Conservation (phyloP, 1,284 basidiomycete species). For the Papiliotrema laurentii region DNA sequence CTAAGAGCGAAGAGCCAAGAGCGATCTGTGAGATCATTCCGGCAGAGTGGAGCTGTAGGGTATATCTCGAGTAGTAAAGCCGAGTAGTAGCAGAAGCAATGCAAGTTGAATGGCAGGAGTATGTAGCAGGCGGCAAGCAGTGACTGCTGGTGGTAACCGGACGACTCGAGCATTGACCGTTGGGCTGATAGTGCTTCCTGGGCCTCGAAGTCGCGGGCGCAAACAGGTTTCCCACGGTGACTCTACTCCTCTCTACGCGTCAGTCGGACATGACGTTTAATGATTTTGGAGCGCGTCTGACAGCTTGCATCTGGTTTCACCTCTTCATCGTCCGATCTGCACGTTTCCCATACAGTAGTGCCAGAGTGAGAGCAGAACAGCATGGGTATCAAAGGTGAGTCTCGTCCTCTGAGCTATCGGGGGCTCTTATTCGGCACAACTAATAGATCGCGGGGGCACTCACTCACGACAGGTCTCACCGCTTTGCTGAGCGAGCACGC, state of each 20-base stretch:
- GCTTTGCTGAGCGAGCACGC: conserved; percentile 84
- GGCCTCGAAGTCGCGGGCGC: too few relatives aligned
- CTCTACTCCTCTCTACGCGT: too few relatives aligned
- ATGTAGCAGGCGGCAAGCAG: background rate
- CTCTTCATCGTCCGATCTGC: background rate
- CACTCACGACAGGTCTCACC: conserved; percentile 62
- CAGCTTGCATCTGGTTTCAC: background rate
- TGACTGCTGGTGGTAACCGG: too few relatives aligned
- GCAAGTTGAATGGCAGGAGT: background rate
- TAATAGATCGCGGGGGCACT: too few relatives aligned
- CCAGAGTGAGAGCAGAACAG: background rate
- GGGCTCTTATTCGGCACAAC: background rate
- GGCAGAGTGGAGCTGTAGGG: too few relatives aligned
- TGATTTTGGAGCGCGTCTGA: background rate
- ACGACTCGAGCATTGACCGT: too few relatives aligned
- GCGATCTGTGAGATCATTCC: background rate
- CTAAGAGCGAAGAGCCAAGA: background rate
- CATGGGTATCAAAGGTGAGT: conserved; percentile 44
- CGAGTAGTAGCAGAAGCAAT: background rate
- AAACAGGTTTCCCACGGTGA: too few relatives aligned
- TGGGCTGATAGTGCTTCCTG: too few relatives aligned
- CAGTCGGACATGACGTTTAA: background rate
- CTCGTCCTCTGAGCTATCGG: background rate
- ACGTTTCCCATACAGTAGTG: background rate
- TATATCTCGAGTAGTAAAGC: too few relatives aligned